phyloP scores from a whole-genome alignment of 257 asterid species.

The Plectranthus barbatus region DNA sequence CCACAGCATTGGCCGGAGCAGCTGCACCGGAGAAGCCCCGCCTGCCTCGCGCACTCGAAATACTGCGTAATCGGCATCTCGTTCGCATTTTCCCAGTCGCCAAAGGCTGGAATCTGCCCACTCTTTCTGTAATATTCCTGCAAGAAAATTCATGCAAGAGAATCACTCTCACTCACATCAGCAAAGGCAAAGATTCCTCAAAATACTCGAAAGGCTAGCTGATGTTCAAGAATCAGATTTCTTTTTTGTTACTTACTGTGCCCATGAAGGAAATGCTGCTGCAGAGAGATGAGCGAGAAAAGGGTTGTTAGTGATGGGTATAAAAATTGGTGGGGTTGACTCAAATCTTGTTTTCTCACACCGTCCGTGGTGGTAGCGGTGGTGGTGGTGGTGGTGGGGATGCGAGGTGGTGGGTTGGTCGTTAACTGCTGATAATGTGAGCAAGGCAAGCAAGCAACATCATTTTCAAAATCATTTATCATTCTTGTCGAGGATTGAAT shows the following conservation, averaged over 20 bases:
- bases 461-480: slow-evolving; percentile 8
- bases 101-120: slow-evolving; percentile 71
- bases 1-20: slow-evolving; percentile 27
- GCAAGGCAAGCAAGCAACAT: neutral
- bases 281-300: neutral
- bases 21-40: slow-evolving; percentile 51
- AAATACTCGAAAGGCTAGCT: neutral
- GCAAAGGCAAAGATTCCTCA: neutral
- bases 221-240: neutral
- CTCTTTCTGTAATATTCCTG: slow-evolving; percentile 40
- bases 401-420: slow-evolving; percentile 11
- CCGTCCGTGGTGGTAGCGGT: too few species aligned
- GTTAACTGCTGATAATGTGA: neutral
- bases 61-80: slow-evolving; percentile 69
- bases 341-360: neutral
- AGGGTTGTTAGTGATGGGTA: neutral
- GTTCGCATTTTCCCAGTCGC: slow-evolving; percentile 65
- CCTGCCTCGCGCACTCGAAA: slow-evolving; percentile 71
- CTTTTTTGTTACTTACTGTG: slow-evolving; percentile 16
- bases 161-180: neutral
- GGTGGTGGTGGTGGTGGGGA: slow-evolving; percentile 13
- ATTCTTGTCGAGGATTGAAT: neutral
- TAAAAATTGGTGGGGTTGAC: slow-evolving; percentile 1
- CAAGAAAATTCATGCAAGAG: neutral
- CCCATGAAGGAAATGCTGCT: slow-evolving; percentile 15